Evolutionary conservation across 805 yeast genomes (phyloP), one percentile per base, ranked within the genome.

Genomic region (Sugiyamaella mastotermitis): DNA sequence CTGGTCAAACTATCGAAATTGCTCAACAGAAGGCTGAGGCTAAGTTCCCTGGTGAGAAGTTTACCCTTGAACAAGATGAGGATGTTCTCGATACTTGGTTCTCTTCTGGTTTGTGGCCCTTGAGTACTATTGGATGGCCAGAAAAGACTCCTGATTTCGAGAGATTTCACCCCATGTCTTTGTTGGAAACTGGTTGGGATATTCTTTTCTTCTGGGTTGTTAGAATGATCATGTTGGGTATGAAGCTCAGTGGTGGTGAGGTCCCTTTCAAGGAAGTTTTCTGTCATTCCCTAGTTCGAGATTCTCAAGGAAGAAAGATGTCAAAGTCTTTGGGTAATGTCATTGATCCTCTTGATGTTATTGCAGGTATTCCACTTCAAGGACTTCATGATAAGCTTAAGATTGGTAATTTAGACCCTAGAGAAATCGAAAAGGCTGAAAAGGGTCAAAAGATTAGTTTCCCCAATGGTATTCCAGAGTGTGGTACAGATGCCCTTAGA

Each of bases 151-250:
- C 62, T 37, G 98, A 92, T 60, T 64, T 86, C 73, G 71, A 76
- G 52, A 65, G 65, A 37, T 92, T 85, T 66, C 81, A 77, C 57
- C 97, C 98, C 51, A 81, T 87, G 80, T 80, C 94, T 19, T 70
- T 92, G 83, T 70, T 92, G 56, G 98, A 92, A 67, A 92, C 98
- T 36, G 98, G 98, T 53, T 92, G 98, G 98, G 98, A 90, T 70
- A 90, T 90, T 59, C 71, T 92, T 58, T 92, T 92, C 77, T 92
- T 92, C 82, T 92, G 98, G 98, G 97, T 92, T 37, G 74, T 92
- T 20, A 79, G 98, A 68, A 92, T 92, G 98, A 81, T 90, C 48
- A 73, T 90, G 68, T 69, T 92, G 57, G 92, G 95, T 47, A 62
- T 87, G 53, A 88, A 90, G 65, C 71, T 90, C 62, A 85, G 95